phyloP scores from a whole-genome alignment of 2,329 filamentous ascomycete genomes.

The Nigrospora sphaerica region DNA sequence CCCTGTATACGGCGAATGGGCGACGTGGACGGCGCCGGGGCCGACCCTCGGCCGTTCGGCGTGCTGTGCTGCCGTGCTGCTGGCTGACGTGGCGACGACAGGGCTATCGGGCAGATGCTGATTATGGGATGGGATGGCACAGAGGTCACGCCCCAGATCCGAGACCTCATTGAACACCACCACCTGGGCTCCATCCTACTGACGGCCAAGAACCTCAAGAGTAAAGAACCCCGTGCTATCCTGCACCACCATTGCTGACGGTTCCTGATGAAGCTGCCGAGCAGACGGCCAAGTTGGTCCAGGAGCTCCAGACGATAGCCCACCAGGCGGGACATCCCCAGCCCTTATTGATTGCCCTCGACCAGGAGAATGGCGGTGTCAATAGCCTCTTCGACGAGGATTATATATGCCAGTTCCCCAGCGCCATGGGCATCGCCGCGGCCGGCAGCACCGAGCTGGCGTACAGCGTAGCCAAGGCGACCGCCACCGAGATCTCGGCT shows the following conservation, averaged over 20 bases:
- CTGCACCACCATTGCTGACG: slow-evolving; percentile 21
- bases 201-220: slow-evolving; percentile 80
- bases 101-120: slow-evolving; percentile 69
- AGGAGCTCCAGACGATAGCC: slow-evolving; percentile 88
- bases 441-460: slow-evolving; percentile 79
- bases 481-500: slow-evolving; percentile 83
- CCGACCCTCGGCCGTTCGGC: not conserved
- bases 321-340: slow-evolving; percentile 84
- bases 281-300: slow-evolving; percentile 79
- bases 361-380: slow-evolving; percentile 97
- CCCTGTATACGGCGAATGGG: not conserved
- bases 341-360: slow-evolving; percentile 82
- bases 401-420: slow-evolving; percentile 93
- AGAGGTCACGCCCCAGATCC: slow-evolving; percentile 75
- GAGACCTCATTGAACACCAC: slow-evolving; percentile 71
- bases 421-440: slow-evolving; percentile 93
- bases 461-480: slow-evolving; percentile 86
- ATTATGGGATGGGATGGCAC: slow-evolving; percentile 85
- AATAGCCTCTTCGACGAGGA: slow-evolving; percentile 95
- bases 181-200: slow-evolving; percentile 84
- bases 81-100: slow-evolving; percentile 28
- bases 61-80: slow-evolving; percentile 7
- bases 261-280: slow-evolving; percentile 63
- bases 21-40: not conserved
- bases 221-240: slow-evolving; percentile 37